Evolutionary conservation across 108 stramenopile species (phyloP).

Genomic region (Cyclostephanos invisitatus): DNA sequence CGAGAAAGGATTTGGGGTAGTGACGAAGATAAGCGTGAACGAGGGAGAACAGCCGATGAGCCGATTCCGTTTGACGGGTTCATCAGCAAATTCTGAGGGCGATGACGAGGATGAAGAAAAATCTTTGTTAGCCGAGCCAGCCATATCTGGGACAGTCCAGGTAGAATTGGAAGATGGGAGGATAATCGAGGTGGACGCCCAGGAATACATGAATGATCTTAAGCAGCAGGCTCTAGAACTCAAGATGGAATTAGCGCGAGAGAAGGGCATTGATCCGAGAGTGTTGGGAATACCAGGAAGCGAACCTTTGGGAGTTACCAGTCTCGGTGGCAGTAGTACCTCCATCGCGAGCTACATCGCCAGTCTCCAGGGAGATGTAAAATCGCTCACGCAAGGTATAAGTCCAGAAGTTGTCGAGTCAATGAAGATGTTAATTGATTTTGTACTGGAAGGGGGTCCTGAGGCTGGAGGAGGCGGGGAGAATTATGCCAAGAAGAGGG

Average conservation of each 20-base stretch:
- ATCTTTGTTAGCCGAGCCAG: conserved; percentile 24
- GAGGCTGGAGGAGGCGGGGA: conserved; percentile 25
- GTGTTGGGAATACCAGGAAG: conserved; percentile 20
- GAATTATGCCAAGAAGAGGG: conserved; percentile 15
- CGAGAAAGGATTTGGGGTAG: conserved; percentile 71
- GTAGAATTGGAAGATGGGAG: conserved; percentile 82
- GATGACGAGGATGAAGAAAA: conserved; percentile 53
- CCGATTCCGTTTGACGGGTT: conserved; percentile 23
- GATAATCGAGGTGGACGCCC: conserved; percentile 80
- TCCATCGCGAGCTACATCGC: conserved; percentile 82
- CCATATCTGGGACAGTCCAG: conserved; percentile 66
- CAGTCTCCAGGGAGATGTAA: conserved; percentile 75
- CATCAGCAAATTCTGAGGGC: conserved; percentile 30
- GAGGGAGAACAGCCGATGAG: conserved; percentile 18
- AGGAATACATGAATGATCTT: conserved; percentile 81
- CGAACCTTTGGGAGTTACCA: conserved; percentile 12
- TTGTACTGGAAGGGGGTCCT: conserved; percentile 81
- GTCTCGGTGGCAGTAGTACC: conserved; percentile 27
- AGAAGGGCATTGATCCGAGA: conserved; percentile 47
- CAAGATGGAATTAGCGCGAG: conserved; percentile 70
- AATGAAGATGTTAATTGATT: conserved; percentile 86
- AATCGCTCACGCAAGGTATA: conserved; percentile 78
- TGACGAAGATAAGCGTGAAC: conserved; percentile 25
- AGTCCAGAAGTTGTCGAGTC: conserved; percentile 84
- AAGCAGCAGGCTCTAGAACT: conserved; percentile 75